Percentiles rank a stretch among this genome's conserved stretches.
These are phyloP conservation scores for Epithele typhae DNA, from an alignment of 768 basidiomycete species.

Conservation along the genomic window DNA sequence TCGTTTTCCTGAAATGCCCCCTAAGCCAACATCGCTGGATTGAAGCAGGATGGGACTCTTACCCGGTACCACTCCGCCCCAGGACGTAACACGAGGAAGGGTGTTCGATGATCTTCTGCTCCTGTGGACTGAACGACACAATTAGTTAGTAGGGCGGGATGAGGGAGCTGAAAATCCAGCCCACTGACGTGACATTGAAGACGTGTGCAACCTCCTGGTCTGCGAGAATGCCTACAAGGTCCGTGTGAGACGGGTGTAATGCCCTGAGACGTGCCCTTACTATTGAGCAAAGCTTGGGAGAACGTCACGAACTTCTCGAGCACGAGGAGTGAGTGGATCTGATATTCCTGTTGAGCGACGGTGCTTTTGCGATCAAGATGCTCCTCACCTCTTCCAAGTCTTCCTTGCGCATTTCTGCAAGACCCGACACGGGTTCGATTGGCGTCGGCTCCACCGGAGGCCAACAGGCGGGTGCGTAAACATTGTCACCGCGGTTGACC, in stretches of 20 bases:
- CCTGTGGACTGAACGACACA: constrained; percentile 33
- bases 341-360: too few species aligned
- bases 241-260: background rate
- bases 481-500: constrained; percentile 31
- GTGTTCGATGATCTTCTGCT: constrained; percentile 57
- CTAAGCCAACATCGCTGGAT: too few species aligned
- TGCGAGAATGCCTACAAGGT: constrained; percentile 49
- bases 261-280: constrained; percentile 17
- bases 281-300: constrained; percentile 32
- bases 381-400: constrained; percentile 42
- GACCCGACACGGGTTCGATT: background rate
- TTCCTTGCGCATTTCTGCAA: constrained; percentile 37
- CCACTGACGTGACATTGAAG: constrained; percentile 31
- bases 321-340: constrained; percentile 56
- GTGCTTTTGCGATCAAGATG: background rate
- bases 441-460: constrained; percentile 34
- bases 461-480: constrained; percentile 48
- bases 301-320: constrained; percentile 27
- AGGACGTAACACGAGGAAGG: constrained; percentile 39
- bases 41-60: constrained; percentile 15
- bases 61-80: constrained; percentile 73
- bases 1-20: constrained; percentile 66
- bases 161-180: too few species aligned
- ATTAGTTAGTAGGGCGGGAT: too few species aligned
- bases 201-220: constrained; percentile 38